These are phyloP conservation scores for Tardiomyces digboiensis DNA, from an alignment of 1,139 yeast genomes.

Conservation along the genomic window DNA sequence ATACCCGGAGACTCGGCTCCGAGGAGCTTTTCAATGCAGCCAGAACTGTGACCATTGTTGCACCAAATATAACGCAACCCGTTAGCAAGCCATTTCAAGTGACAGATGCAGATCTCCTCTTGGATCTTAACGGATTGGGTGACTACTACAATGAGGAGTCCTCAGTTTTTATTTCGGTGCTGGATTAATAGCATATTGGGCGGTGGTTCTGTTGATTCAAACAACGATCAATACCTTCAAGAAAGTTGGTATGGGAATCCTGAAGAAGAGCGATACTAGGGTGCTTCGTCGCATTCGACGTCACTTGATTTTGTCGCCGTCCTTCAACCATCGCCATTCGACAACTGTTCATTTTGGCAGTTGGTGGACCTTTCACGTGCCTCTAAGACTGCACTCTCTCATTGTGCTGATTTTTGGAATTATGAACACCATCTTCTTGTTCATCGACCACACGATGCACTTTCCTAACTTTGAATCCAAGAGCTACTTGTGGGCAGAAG, in stretches of 20 bases:
- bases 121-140: no score
- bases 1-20: no score
- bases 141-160: no score
- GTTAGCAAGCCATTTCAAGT: no score
- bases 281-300: conserved; percentile 32
- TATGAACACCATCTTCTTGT: conserved; percentile 31
- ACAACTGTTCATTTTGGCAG: conserved; percentile 21
- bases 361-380: conserved; percentile 32
- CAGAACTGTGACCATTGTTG: no score
- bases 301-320: conserved; percentile 39
- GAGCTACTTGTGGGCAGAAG: conserved; percentile 5
- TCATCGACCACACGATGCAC: conserved; percentile 32
- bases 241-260: conserved; percentile 25
- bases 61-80: no score
- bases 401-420: conserved; percentile 37
- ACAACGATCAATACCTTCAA: conserved; percentile 6
- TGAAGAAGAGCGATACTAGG: conserved; percentile 25
- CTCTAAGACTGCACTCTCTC: conserved; percentile 50
- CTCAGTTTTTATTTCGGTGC: no score
- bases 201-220: conserved; percentile 7
- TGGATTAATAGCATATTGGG: background rate
- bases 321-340: conserved; percentile 34
- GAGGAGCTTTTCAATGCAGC: no score
- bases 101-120: no score
- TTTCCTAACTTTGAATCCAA: conserved; percentile 29